Conservation (phyloP, 257 asterid species). For the Gentiana macrophylla region DNA sequence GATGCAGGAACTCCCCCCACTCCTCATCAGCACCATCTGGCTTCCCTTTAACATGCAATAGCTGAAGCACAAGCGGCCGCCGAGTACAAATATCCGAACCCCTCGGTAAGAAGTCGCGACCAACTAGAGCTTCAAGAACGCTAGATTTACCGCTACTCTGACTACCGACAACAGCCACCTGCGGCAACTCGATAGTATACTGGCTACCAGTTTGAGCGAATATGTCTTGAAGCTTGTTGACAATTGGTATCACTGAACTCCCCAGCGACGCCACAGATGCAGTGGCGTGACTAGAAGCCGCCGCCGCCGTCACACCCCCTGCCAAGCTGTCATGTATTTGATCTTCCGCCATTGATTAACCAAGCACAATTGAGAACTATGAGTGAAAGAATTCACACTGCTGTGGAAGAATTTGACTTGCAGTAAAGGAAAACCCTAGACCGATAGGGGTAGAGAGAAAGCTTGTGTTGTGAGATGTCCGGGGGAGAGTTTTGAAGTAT, state of each 20-base stretch:
- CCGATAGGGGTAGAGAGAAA: background rate
- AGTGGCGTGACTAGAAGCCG: slow-evolving; percentile 18
- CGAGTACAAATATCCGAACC: slow-evolving; percentile 89
- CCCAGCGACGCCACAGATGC: slow-evolving; percentile 46
- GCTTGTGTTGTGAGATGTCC: slow-evolving; percentile 13
- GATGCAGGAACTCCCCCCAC: slow-evolving; percentile 93
- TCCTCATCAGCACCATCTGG: slow-evolving; percentile 52
- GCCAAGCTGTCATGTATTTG: slow-evolving; percentile 8
- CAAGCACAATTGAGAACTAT: slow-evolving; percentile 1
- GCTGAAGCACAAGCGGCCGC: slow-evolving; percentile 86
- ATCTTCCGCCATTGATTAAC: slow-evolving; percentile 48
- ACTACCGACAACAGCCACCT: slow-evolving; percentile 96
- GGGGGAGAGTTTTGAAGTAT: slow-evolving; percentile 7
- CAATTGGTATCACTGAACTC: slow-evolving; percentile 67
- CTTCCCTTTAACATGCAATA: slow-evolving; percentile 44
- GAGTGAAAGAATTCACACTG: background rate
- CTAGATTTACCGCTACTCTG: slow-evolving; percentile 99
- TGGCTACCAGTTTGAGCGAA: slow-evolving; percentile 73
- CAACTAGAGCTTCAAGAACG: slow-evolving; percentile 92
- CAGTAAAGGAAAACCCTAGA: slow-evolving; percentile 9
- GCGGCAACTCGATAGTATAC: slow-evolving; percentile 77
- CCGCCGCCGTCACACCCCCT: background rate
- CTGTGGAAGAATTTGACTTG: background rate
- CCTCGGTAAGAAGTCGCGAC: slow-evolving; percentile 95
- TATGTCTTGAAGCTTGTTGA: slow-evolving; percentile 82